phyloP scores from a whole-genome alignment of 305 asterid species.

The Fraxinus dipetala region DNA sequence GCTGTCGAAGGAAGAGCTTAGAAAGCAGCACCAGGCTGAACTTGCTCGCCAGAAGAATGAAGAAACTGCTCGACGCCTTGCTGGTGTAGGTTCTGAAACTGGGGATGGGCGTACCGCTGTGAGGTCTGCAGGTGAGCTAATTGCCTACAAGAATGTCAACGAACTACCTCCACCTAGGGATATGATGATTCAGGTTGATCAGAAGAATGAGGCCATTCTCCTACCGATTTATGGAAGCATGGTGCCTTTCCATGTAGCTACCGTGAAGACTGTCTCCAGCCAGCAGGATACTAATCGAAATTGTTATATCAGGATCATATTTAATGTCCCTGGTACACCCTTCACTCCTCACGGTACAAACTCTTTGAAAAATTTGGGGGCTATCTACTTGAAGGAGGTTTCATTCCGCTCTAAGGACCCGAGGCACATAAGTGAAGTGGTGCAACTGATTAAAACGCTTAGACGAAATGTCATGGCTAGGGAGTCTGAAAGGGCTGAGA shows the following conservation, averaged over 20 bases:
- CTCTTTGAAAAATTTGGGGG: constrained; percentile 50
- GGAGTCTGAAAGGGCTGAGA: constrained; percentile 80
- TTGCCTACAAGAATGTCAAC: constrained; percentile 62
- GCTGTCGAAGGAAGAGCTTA: constrained; percentile 54
- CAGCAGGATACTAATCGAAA: constrained; percentile 68
- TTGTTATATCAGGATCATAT: constrained; percentile 63
- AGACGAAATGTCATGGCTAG: constrained; percentile 53
- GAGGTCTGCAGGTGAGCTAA: constrained; percentile 47
- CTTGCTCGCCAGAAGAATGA: constrained; percentile 70
- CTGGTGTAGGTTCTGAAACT: constrained; percentile 39
- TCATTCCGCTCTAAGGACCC: constrained; percentile 73
- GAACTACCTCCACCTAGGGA: constrained; percentile 68
- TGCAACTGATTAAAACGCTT: constrained; percentile 62
- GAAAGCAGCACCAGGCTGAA: constrained; percentile 68
- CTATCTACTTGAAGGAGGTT: constrained; percentile 63
- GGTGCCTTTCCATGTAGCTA: constrained; percentile 78
- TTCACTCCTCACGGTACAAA: constrained; percentile 59
- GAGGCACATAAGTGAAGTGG: constrained; percentile 77
- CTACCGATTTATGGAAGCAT: constrained; percentile 65
- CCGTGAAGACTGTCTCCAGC: constrained; percentile 67
- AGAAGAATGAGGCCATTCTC: constrained; percentile 68
- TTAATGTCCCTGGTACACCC: constrained; percentile 80
- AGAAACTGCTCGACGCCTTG: constrained; percentile 72
- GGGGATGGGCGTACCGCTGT: constrained; percentile 33
- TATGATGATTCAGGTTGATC: constrained; percentile 73